Base-by-base conservation (phyloP, 768 basidiomycete species). In the Mycena haematopus region DNA sequence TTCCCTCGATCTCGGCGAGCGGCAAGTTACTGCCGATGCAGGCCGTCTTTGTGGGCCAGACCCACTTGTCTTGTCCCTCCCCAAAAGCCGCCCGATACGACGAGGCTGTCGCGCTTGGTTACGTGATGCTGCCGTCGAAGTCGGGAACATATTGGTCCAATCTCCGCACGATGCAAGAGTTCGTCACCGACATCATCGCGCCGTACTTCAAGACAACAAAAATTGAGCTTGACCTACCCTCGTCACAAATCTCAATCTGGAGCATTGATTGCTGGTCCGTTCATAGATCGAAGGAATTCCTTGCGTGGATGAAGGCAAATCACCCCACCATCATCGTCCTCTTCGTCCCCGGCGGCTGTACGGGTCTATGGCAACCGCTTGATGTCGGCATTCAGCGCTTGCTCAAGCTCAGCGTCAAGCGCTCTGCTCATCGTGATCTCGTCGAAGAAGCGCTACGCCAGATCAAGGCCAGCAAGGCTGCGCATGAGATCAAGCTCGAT, bases 231-330 rank as follows among this genome's bases (percentile, higher is more conserved):
- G 33, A 55, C 0, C 65, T 74, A 6, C 71, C 67, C 0, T 3
- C 21, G 0, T 29, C 21, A 9, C 77, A 78, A 45, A 53, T 69
- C 13, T 58, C 64, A 4, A 22, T 78, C 49, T 74, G 72, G 73
- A 58, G 68, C 21, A 76, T 79, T 35, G 75, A 79, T 52, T 55
- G 63, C 35, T 78, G 74, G 74, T 74, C 75, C 0, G 79, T 80
- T 17, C 80, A 81, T 57, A 65, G 73, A 0, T 75, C 74, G 9
- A 25, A 58, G 9, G 72, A 73, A 17, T 81, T 81, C 58, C 62
- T 71, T 3, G n/a, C 6, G 0, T 80, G 75, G 77, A 71, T 81
- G 70, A 62, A 62, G 40, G 46, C 52, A 13, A 67, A 65, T 0
- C 74, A 78, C 50, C 72, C 74, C 10, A 70, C 55, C 15, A 75